Base-by-base conservation (phyloP, 306 rosid species). In the Ochetophila trinervis region DNA sequence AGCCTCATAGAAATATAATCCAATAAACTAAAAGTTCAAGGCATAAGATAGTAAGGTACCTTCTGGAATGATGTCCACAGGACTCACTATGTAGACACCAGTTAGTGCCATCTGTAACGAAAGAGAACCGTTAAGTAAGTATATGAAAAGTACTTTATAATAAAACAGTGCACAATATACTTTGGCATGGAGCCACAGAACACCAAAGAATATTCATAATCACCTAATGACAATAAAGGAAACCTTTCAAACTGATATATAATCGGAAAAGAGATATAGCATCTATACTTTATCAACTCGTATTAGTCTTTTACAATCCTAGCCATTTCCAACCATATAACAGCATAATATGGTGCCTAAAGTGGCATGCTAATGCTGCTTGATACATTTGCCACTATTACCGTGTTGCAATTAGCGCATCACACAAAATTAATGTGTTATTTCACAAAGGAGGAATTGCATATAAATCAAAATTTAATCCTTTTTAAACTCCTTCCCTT, bases 21-120 rank as follows among this genome's bases (percentile, higher is more conserved):
- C 70, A 57, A 71, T 76, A 53, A 63, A 58, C 3, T 42, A 14
- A 15, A 70, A 51, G 53, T 24, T 22, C 20, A 61, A 21, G 13
- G 19, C 62, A 27, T 5, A 57, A 18, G 17, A 14, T 68, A 81
- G 91, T 5, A 57, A 18, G 17, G 14, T 68, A 81, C 94, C 98
- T 93, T 93, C 98, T 0, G 98, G 98, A 76, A 93, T 87, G 72
- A 93, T 53, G 82, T 93, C 98, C 37, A 89, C 84, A 3, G 98
- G 98, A 55, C 97, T 93, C 72, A 93, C 0, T 60, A 88, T 21
- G 69, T 93, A 93, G 66, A 79, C 50, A 47, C 60, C 74, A 78
- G 88, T 81, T 22, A 78, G 64, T 54, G 83, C 45, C 87, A 73
- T 81, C 98, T 93, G 91, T 27, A 16, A 12, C 10, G 57, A 32